Conservation (phyloP, 805 yeast genomes). For the Kazachstania bromeliacearum region DNA sequence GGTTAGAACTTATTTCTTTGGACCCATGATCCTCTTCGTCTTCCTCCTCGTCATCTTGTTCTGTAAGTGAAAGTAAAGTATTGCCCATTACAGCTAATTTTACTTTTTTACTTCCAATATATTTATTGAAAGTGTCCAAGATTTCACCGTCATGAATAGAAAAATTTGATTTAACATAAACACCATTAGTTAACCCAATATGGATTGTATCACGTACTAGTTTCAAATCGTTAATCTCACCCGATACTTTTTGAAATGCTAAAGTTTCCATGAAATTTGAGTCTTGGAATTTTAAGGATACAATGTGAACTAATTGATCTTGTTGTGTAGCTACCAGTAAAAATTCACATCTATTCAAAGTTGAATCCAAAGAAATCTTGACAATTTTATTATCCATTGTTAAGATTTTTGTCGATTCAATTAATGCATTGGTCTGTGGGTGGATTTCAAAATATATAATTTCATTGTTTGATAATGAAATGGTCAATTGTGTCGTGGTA, state of each 20-base stretch:
- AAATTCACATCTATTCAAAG: slow-evolving; percentile 36
- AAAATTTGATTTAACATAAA: slow-evolving; percentile 50
- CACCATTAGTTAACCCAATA: slow-evolving; percentile 78
- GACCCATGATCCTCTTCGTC: slow-evolving; percentile 9
- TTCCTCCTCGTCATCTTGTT: slow-evolving; percentile 23
- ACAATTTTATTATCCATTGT: slow-evolving; percentile 46
- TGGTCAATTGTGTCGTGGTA: slow-evolving; percentile 56
- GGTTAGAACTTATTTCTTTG: slow-evolving; percentile 8
- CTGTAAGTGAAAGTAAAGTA: slow-evolving; percentile 16
- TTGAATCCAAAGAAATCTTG: slow-evolving; percentile 40
- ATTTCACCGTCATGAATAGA: slow-evolving; percentile 53
- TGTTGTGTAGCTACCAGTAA: slow-evolving; percentile 60
- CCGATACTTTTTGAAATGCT: slow-evolving; percentile 56
- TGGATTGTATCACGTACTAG: slow-evolving; percentile 36
- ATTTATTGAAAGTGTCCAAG: slow-evolving; percentile 56
- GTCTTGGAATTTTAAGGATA: slow-evolving; percentile 41
- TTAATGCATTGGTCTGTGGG: slow-evolving; percentile 27
- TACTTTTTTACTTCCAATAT: slow-evolving; percentile 64
- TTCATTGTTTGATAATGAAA: slow-evolving; percentile 66
- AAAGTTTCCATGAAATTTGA: slow-evolving; percentile 52
- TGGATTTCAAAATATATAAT: slow-evolving; percentile 77
- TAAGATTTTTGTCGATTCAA: slow-evolving; percentile 57
- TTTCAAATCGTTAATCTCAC: slow-evolving; percentile 36
- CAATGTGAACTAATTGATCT: slow-evolving; percentile 59
- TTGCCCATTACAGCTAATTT: slow-evolving; percentile 19